These are phyloP conservation scores for Pythium folliculosum DNA, from an alignment of 352 stramenopile species.

Conservation along the genomic window DNA sequence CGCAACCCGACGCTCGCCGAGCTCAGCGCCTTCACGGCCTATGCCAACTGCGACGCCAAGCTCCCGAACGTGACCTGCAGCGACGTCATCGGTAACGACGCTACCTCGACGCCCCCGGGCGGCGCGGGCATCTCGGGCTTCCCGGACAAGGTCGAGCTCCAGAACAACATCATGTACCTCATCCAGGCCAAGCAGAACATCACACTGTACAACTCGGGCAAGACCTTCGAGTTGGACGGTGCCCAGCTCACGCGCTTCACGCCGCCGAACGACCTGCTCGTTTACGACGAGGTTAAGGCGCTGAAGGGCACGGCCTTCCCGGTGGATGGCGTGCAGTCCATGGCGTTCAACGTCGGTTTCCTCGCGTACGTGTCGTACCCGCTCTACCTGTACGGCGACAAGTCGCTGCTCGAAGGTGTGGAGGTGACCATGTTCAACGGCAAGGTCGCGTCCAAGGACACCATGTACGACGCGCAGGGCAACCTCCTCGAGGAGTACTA, in stretches of 20 bases:
- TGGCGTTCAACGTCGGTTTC: conserved; percentile 57
- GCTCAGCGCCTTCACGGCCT: conserved; percentile 48
- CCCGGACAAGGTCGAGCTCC: conserved; percentile 38
- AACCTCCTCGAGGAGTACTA: conserved; percentile 41
- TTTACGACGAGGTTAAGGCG: conserved; percentile 28
- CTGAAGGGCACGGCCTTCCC: conserved; percentile 42
- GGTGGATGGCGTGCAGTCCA: conserved; percentile 50
- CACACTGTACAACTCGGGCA: conserved; percentile 47
- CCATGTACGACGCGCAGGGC: conserved; percentile 47
- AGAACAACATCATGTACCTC: conserved; percentile 49
- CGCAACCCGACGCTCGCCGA: conserved; percentile 62
- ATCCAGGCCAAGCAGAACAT: conserved; percentile 61
- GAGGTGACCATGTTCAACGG: conserved; percentile 57
- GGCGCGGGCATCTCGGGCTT: conserved; percentile 57
- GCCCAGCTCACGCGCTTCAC: conserved; percentile 60
- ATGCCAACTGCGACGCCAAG: conserved; percentile 54
- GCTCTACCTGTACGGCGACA: conserved; percentile 59
- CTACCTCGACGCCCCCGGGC: conserved; percentile 39
- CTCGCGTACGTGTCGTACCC: conserved; percentile 62
- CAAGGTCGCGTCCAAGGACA: conserved; percentile 32
- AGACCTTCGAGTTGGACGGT: conserved; percentile 35
- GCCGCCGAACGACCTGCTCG: conserved; percentile 40
- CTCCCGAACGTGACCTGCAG: conserved; percentile 60
- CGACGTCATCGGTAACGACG: conserved; percentile 53
- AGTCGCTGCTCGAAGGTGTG: conserved; percentile 41